Evolutionary conservation across 2,329 filamentous ascomycete genomes (phyloP).

Genomic region (Hawksworthiomyces lignivorus): DNA sequence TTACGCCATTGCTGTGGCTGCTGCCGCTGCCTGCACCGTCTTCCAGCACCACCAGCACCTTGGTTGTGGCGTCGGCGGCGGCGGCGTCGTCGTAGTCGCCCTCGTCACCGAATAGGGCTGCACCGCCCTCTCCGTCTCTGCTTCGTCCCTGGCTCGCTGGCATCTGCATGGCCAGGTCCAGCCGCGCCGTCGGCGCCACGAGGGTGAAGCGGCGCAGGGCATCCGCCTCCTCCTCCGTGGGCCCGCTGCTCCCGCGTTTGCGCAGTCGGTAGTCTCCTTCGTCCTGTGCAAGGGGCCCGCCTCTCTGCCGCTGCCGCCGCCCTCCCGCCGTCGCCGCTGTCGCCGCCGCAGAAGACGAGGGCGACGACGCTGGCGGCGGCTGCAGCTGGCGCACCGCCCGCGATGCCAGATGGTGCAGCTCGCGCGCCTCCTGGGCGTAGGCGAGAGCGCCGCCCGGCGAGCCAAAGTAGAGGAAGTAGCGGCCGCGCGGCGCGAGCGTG

Average conservation of each 20-base stretch:
- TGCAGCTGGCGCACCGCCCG: conserved; percentile 20
- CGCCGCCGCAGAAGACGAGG: neutral
- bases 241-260: conserved; percentile 12
- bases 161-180: conserved; percentile 17
- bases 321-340: conserved; percentile 18
- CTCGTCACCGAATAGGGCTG: conserved; percentile 8
- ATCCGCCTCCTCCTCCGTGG: conserved; percentile 7
- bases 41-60: conserved; percentile 30
- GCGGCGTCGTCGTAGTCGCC: conserved; percentile 12
- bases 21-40: conserved; percentile 12
- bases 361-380: conserved; percentile 20
- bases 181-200: conserved; percentile 21
- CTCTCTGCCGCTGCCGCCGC: neutral
- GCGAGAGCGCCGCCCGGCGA: conserved; percentile 48
- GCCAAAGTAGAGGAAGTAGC: conserved; percentile 65
- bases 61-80: conserved; percentile 15
- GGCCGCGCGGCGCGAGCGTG: conserved; percentile 55
- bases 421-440: conserved; percentile 49
- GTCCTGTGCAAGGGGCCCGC: neutral
- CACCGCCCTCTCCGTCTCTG: neutral
- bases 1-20: conserved; percentile 4
- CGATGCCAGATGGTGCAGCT: conserved; percentile 34
- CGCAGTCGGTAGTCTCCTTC: neutral
- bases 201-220: conserved; percentile 24
- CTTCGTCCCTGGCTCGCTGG: conserved; percentile 1